Evolutionary conservation across 2,329 filamentous ascomycete genomes (phyloP).

Genomic region (Blastomyces silverae): DNA sequence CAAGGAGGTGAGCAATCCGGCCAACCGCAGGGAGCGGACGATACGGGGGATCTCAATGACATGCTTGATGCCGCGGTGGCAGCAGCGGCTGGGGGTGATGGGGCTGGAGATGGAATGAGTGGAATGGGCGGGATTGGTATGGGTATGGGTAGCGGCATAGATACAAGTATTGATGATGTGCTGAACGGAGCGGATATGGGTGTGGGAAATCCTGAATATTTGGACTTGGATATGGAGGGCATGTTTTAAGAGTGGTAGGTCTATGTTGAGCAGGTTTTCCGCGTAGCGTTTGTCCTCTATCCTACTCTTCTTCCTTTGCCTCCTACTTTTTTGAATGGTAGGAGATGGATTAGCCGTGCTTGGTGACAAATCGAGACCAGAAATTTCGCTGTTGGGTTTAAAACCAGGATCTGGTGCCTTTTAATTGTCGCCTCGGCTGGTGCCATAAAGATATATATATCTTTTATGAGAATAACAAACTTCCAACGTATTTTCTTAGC

Average conservation of each 20-base stretch:
- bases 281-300: too few relatives aligned
- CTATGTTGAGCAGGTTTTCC: too few relatives aligned
- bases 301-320: not conserved
- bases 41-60: slow-evolving; percentile 34
- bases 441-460: not conserved
- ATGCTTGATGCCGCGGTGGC: slow-evolving; percentile 38
- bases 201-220: slow-evolving; percentile 40
- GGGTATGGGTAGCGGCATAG: slow-evolving; percentile 23
- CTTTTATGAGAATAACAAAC: not conserved
- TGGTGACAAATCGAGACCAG: not conserved
- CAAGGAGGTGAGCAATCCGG: slow-evolving; percentile 13
- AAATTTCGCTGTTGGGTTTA: not conserved
- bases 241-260: slow-evolving; percentile 31
- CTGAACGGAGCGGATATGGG: slow-evolving; percentile 39
- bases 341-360: not conserved
- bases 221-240: slow-evolving; percentile 42
- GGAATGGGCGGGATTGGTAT: slow-evolving; percentile 24
- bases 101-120: slow-evolving; percentile 16
- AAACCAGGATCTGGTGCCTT: not conserved
- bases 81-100: slow-evolving; percentile 31
- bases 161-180: slow-evolving; percentile 39
- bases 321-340: not conserved
- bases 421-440: too few relatives aligned
- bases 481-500: not conserved
- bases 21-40: slow-evolving; percentile 21